Percentiles rank a stretch among this genome's conserved stretches.
Evolutionary conservation across 2,329 filamentous ascomycete genomes (phyloP).

Genomic region (Orbilia quercus): DNA sequence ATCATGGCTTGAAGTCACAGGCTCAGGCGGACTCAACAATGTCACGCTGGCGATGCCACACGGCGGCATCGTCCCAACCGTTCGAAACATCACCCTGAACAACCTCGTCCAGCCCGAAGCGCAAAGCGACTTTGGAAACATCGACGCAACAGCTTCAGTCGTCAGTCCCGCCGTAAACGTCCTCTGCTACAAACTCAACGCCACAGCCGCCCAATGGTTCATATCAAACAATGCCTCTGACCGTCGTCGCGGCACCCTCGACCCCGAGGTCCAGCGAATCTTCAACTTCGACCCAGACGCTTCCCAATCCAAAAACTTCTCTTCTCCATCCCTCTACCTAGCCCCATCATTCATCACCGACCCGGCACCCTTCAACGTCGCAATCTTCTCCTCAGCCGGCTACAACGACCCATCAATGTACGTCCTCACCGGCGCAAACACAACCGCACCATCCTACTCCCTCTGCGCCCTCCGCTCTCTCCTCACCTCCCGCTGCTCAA

Average conservation of each 20-base stretch:
- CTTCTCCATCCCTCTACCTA: conserved; percentile 75
- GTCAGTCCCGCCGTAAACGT: conserved; percentile 78
- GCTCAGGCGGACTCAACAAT: conserved; percentile 72
- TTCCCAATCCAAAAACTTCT: conserved; percentile 69
- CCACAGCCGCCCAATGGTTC: conserved; percentile 38
- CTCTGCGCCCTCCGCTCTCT: conserved; percentile 76
- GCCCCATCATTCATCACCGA: conserved; percentile 62
- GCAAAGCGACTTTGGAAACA: conserved; percentile 74
- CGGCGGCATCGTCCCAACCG: conserved; percentile 72
- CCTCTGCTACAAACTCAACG: conserved; percentile 74
- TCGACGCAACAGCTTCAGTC: conserved; percentile 75
- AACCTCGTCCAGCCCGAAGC: conserved; percentile 76
- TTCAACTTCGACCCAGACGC: conserved; percentile 62
- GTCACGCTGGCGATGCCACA: conserved; percentile 83
- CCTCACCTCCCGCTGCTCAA: conserved; percentile 74
- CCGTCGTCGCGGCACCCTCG: conserved; percentile 58
- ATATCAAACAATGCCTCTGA: conserved; percentile 59
- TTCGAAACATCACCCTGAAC: conserved; percentile 72
- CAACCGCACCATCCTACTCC: conserved; percentile 68
- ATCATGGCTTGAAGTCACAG: conserved; percentile 57
- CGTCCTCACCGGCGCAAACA: conserved; percentile 69
- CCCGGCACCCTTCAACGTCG: conserved; percentile 74
- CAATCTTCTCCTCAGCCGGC: conserved; percentile 69
- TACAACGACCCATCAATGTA: conserved; percentile 71
- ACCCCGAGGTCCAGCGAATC: conserved; percentile 61